Evolutionary conservation across 2,329 filamentous ascomycete genomes (phyloP).

Genomic region (Diaporthe ampelina): DNA sequence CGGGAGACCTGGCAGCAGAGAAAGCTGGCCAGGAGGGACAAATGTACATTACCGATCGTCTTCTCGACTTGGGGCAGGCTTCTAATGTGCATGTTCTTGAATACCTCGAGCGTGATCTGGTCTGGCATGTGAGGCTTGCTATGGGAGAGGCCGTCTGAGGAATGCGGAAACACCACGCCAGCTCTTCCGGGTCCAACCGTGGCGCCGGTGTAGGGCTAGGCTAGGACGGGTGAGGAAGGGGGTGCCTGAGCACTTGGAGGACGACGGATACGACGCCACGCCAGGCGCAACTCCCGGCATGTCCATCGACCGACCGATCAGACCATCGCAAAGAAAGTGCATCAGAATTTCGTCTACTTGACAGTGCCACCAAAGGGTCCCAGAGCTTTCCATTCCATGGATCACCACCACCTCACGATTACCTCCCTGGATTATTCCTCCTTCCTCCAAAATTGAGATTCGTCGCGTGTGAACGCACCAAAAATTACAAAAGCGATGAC

Average conservation of each 20-base stretch:
- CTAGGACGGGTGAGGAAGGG: background rate
- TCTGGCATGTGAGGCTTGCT: background rate
- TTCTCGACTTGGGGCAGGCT: conserved; percentile 26
- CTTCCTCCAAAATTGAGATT: background rate
- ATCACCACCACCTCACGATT: conserved; percentile 9
- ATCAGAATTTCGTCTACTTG: conserved; percentile 11
- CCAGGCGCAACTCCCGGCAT: background rate
- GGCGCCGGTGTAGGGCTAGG: background rate
- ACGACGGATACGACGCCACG: background rate
- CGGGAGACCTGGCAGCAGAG: background rate
- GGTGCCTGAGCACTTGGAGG: background rate
- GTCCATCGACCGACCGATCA: too few relatives aligned
- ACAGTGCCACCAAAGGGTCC: conserved; percentile 6
- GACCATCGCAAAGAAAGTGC: background rate
- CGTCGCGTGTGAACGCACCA: background rate
- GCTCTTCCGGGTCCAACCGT: background rate
- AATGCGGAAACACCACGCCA: background rate
- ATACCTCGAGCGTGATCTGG: conserved; percentile 15
- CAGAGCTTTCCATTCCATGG: background rate
- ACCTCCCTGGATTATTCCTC: background rate
- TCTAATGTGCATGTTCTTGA: conserved; percentile 38
- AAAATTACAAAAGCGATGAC: conserved; percentile 34
- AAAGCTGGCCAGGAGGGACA: background rate
- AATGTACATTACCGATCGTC: conserved; percentile 34
- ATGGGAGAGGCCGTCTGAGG: background rate